Base-by-base conservation (phyloP, 176 grass and related monocot genomes). In the Carex cristatella region DNA sequence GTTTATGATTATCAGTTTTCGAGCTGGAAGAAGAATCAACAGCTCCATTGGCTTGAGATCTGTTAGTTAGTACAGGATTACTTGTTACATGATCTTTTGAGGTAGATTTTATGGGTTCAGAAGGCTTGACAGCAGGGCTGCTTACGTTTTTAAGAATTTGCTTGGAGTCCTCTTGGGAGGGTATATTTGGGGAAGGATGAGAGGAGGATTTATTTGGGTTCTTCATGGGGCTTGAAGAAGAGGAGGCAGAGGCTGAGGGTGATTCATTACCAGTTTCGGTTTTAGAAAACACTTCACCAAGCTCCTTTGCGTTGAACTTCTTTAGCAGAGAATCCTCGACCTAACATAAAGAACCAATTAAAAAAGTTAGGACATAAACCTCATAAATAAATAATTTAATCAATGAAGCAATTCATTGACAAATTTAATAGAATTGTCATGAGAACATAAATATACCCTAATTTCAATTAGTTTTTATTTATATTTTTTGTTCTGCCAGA, bases 311-410 rank as follows among this genome's bases (percentile, higher is more conserved):
- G n/a, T 68, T 83, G 30, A 64, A 83, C 58, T 83, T 51, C 62
- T 83, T 83, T 30, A 83, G 61, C 10, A 83, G 64, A 83, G 80
- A 83, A 67, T 83, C 80, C 80, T 83, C 80, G n/a, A 83, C 80
- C 80, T 83, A 32, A 83, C 19, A 81, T 65, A 23, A 68, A 67
- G 10, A 48, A 66, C 15, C 51, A 65, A 46, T 46, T 46, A 46
- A 18, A 56, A 33, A 31, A 77, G 46, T 7, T 51, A 23, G 4
- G 23, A 12, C 27, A 31, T 33, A 56, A 32, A 33, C 23, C 59
- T 4, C 4, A 80, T 46, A 60, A 80, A 60, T 61, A 60, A 60
- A 80, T 18, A 51, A 51, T 11, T 11, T 51, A 51, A 51, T 46
- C 8, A 73, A 73, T 14, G 30, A 72, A 69, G 33, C 19, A 31